Evolutionary conservation across 257 asterid genomes (phyloP), one percentile per base, ranked within the genome.

Genomic region (Cruciata laevipes): DNA sequence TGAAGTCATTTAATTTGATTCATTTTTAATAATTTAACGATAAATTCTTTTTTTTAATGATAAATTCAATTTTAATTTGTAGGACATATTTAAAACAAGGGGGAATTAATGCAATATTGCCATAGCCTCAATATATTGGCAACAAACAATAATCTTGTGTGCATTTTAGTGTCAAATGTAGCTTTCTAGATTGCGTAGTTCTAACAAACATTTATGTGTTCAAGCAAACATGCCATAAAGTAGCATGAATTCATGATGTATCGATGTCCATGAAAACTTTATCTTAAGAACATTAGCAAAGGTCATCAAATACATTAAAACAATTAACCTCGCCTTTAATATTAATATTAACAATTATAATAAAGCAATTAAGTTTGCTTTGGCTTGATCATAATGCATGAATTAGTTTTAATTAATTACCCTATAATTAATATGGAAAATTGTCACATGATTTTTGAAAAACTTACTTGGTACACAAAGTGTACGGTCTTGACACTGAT

Each of bases 401-500:
- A 11, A 2, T 42, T 11, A 3, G 17, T 10, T 42, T 13, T 42
- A 42, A 40, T 37, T 7, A 37, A 32, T 37, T 1, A 37, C 42
- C 51, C 51, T 42, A 42, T 0, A 2, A 11, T 42, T 42, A 42
- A 12, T 42, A 3, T 42, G 51, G 51, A 4, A 6, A 42, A 42
- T 42, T 42, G 51, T 42, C 18, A 12, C 51, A 11, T 42, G 51
- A 40, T 40, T 40, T 3, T 9, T 11, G 51, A 42, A 42, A 42
- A 13, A 17, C 18, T 37, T 7, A 37, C 42, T 9, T 37, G 42
- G 51, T 42, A 42, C 40, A 37, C 30, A 37, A 37, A 37, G 51
- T 51, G 60, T 53, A 53, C 60, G 60, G 60, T 23, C 60, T 53
- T 60, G 64, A 60, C 37, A 10, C 30, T 60, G 40, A 60, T 31